Evolutionary conservation across 2,329 filamentous ascomycete genomes (phyloP), one percentile per base, ranked within the genome.

Genomic region (Paraphoma chrysanthemicola): DNA sequence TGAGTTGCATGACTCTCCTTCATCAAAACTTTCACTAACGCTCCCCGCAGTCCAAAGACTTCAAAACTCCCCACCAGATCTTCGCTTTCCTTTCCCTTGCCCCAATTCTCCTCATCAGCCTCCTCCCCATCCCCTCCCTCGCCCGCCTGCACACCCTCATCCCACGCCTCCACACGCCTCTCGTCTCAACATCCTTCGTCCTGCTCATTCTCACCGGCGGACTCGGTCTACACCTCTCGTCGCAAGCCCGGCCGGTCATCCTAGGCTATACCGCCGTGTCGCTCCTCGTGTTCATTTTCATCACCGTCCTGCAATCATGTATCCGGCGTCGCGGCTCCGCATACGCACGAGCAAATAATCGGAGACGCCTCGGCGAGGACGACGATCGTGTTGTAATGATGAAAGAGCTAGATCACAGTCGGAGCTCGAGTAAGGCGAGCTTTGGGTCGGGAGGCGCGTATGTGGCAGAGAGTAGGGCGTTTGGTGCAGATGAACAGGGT

Each of bases 81-180:
- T 54, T 82, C 51, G 81, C 81, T 23, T 74, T 83, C 43, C 45
- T 81, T 39, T 45, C 93, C 83, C 55, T 76, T n/a, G 45, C 64
- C n/a, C 72, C 72, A 5, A 63, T 74, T 46, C 53, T 73, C 12
- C 53, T 73, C 6, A 52, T 67, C 3, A 54, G 62, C 29, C 5
- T 70, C 41, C 69, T 74, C 17, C 69, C 72, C 11, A 30, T 66
- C 12, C 62, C 47, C 6, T 62, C 58, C 7, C 44, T 71, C 59
- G 45, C 80, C 73, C 63, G 66, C 57, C 59, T 77, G 74, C 31
- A 60, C 72, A 3, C 77, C 78, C 53, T 73, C 77, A 61, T 76
- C 78, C 66, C 67, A 73, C 48, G 78, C 72, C 53, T 77, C 76
- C 60, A 70, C 59, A 63, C 60, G 0, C 71, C 70, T 18, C 62